These are phyloP conservation scores for Eimeria falciformis DNA, from an alignment of 169 alveolate species.

Conservation along the genomic window DNA sequence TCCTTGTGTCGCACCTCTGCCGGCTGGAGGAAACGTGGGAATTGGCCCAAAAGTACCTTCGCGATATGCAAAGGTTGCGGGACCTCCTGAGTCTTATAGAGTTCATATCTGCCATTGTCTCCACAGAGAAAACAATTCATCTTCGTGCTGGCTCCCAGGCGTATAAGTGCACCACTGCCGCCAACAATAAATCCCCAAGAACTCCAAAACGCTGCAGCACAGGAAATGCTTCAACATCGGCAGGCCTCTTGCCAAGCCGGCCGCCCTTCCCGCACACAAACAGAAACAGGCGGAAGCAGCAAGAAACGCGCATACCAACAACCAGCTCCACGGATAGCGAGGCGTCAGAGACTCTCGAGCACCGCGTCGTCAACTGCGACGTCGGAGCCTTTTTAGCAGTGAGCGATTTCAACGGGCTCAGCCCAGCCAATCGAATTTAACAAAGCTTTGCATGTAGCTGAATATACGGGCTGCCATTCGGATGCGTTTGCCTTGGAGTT, in stretches of 20 bases:
- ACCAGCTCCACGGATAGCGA: background rate
- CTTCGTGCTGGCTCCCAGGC: background rate
- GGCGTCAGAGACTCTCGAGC: slow-evolving; percentile 63
- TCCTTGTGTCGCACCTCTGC: slow-evolving; percentile 43
- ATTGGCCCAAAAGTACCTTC: slow-evolving; percentile 66
- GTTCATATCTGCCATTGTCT: slow-evolving; percentile 48
- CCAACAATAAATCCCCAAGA: background rate
- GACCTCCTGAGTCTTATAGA: slow-evolving; percentile 55
- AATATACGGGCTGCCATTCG: too few species aligned
- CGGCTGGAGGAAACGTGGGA: slow-evolving; percentile 77
- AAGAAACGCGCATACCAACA: background rate
- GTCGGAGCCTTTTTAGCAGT: slow-evolving; percentile 77
- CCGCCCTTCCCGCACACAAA: background rate
- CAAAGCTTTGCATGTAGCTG: too few species aligned
- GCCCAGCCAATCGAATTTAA: too few species aligned
- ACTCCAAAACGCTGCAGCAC: background rate
- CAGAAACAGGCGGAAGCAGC: background rate
- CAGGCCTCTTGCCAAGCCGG: background rate
- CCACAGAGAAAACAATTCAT: slow-evolving; percentile 54
- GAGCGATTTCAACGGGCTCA: too few species aligned
- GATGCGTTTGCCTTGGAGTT: too few species aligned
- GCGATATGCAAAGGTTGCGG: slow-evolving; percentile 3
- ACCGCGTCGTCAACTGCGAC: slow-evolving; percentile 69
- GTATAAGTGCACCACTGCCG: background rate
- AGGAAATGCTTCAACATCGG: background rate